A percentile compares a stretch with the other conserved stretches of the same genome.
phyloP scores from a whole-genome alignment of 345 rosid genomes.

The Camelina neglecta region DNA sequence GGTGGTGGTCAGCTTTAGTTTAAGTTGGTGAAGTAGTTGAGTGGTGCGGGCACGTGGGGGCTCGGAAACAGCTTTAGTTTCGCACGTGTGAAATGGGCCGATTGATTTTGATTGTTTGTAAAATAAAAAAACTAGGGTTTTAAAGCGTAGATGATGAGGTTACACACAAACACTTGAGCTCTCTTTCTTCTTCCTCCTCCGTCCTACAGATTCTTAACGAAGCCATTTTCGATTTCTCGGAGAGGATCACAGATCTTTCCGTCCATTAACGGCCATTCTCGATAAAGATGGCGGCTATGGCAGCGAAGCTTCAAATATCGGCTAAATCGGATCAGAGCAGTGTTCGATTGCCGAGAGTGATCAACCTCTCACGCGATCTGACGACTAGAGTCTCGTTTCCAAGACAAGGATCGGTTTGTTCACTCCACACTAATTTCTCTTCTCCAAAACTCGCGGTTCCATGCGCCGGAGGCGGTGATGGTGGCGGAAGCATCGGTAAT shows the following conservation, averaged over 20 bases:
- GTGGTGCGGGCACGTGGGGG: constrained; percentile 33
- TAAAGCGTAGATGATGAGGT: constrained; percentile 3
- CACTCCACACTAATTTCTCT: constrained; percentile 41
- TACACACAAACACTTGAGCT: background rate
- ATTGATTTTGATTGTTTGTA: background rate
- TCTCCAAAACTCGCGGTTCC: constrained; percentile 36
- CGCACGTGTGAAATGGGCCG: constrained; percentile 38
- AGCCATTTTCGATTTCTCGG: background rate
- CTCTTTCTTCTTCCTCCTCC: too few species aligned
- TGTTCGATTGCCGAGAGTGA: constrained; percentile 27
- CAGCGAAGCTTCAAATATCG: constrained; percentile 47
- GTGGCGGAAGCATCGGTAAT: constrained; percentile 47
- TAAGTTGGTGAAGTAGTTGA: constrained; percentile 39
- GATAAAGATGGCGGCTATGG: constrained; percentile 47
- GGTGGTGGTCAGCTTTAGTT: constrained; percentile 19
- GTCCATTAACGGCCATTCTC: background rate
- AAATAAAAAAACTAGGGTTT: constrained; percentile 21
- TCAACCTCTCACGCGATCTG: constrained; percentile 41
- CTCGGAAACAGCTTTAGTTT: background rate
- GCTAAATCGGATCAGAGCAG: constrained; percentile 42
- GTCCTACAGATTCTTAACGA: too few species aligned
- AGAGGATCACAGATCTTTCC: constrained; percentile 11
- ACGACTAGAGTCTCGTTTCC: constrained; percentile 36
- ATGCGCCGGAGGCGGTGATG: constrained; percentile 56
- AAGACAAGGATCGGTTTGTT: constrained; percentile 35